Conservation (phyloP, 192 early-diverging fungal species). For the Ramicandelaber brevisporus region DNA sequence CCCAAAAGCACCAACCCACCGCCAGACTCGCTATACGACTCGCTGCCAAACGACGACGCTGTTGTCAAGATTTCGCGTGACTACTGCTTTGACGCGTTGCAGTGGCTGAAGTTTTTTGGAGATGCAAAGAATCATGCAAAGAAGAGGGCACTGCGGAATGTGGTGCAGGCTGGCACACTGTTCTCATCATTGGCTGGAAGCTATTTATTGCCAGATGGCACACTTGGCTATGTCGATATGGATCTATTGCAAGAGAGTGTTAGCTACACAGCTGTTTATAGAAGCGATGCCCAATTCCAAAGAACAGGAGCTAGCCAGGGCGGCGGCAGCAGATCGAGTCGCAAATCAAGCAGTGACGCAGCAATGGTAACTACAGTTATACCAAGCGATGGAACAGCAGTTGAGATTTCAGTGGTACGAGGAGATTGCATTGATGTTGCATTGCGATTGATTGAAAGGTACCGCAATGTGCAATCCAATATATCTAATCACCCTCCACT, state of each 20-base stretch:
- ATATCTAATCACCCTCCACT: slow-evolving; percentile 11
- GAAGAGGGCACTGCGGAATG: slow-evolving; percentile 15
- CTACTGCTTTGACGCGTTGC: slow-evolving; percentile 12
- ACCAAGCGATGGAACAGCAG: slow-evolving; percentile 17
- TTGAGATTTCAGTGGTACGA: slow-evolving; percentile 12
- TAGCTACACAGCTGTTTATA: slow-evolving; percentile 9
- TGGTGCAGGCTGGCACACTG: slow-evolving; percentile 18
- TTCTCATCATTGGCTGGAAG: slow-evolving; percentile 13
- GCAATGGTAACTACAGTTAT: slow-evolving; percentile 17
- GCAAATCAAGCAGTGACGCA: no score
- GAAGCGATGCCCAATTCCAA: slow-evolving; percentile 11
- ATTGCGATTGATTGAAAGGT: slow-evolving; percentile 10
- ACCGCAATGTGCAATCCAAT: no score
- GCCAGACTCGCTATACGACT: no score
- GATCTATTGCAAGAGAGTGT: slow-evolving; percentile 12
- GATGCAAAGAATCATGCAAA: slow-evolving; percentile 14
- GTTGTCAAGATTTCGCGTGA: no score
- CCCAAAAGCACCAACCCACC: no score
- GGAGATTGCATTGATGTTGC: slow-evolving; percentile 13
- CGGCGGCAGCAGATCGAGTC: slow-evolving; percentile 13
- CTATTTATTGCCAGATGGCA: slow-evolving; percentile 14
- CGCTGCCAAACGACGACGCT: no score
- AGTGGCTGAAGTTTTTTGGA: slow-evolving; percentile 10
- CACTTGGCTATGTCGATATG: slow-evolving; percentile 12
- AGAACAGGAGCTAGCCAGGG: no score